Conservation (phyloP, 2,329 filamentous ascomycete species). For the Elsinoe batatas region DNA sequence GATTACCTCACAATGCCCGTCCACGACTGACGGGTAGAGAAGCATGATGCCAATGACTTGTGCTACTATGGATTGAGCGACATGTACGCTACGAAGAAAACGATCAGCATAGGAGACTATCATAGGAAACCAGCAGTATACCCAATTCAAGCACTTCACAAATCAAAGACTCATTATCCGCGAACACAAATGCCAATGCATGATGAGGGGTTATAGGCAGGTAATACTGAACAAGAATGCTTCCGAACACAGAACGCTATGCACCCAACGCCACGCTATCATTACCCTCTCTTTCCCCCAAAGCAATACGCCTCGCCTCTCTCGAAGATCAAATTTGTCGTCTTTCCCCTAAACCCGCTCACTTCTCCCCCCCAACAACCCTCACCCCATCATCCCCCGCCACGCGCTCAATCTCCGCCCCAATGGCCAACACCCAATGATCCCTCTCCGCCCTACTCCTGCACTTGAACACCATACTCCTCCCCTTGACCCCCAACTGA, state of each 20-base stretch:
- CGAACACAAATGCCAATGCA: too few species aligned
- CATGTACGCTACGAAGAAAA: background rate
- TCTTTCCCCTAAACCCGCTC: background rate
- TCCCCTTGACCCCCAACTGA: conserved; percentile 49
- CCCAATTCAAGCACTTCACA: background rate
- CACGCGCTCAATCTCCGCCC: conserved; percentile 55
- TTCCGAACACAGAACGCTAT: too few species aligned
- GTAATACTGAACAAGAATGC: too few species aligned
- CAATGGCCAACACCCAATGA: conserved; percentile 57
- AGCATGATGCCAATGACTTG: background rate
- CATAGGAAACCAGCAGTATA: background rate
- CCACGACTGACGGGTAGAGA: background rate
- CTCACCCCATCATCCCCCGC: conserved; percentile 43
- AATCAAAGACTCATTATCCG: background rate
- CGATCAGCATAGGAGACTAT: background rate
- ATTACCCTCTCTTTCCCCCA: too few species aligned
- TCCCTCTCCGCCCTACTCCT: conserved; percentile 56
- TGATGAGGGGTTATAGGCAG: too few species aligned
- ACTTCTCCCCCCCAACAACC: conserved; percentile 24
- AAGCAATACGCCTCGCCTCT: too few species aligned
- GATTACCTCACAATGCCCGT: too few species aligned
- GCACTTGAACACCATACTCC: conserved; percentile 56
- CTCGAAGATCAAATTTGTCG: background rate
- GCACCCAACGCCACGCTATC: too few species aligned
- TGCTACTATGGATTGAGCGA: background rate